Evolutionary conservation across 805 yeast genomes (phyloP).

Genomic region (Kazachstania viticola): DNA sequence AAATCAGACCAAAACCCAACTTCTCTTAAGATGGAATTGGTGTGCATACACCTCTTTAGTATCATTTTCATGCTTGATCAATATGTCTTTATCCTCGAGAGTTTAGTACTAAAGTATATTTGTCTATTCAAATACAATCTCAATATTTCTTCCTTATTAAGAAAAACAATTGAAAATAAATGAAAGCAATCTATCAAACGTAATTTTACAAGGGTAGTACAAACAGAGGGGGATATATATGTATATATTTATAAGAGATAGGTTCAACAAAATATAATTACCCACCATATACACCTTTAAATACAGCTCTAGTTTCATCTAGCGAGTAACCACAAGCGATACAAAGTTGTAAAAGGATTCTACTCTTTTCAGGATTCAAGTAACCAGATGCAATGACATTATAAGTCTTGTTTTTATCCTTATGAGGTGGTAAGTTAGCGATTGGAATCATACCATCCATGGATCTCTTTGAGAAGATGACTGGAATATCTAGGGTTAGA

Average conservation of each 20-base stretch:
- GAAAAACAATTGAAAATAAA: slow-evolving; percentile 2
- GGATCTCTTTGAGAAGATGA: slow-evolving; percentile 53
- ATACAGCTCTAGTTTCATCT: slow-evolving; percentile 33
- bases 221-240: too few relatives aligned
- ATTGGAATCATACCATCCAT: slow-evolving; percentile 63
- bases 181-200: not conserved
- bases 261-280: too few relatives aligned
- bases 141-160: too few relatives aligned
- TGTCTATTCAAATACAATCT: too few relatives aligned
- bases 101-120: too few relatives aligned
- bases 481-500: slow-evolving; percentile 36
- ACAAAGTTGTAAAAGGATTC: slow-evolving; percentile 47
- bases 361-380: slow-evolving; percentile 52
- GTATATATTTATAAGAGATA: too few relatives aligned
- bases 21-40: too few relatives aligned
- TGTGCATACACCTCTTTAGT: too few relatives aligned
- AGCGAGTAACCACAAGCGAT: slow-evolving; percentile 32
- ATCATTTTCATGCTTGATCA: too few relatives aligned
- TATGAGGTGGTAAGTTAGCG: slow-evolving; percentile 31
- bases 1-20: slow-evolving; percentile 26
- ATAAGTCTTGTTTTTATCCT: slow-evolving; percentile 25
- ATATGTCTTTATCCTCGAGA: too few relatives aligned
- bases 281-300: slow-evolving; percentile 45
- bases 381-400: slow-evolving; percentile 53
- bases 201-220: too few relatives aligned